These are phyloP conservation scores for Piromyces finnis DNA, from an alignment of 192 early-diverging fungal species.

Conservation along the genomic window DNA sequence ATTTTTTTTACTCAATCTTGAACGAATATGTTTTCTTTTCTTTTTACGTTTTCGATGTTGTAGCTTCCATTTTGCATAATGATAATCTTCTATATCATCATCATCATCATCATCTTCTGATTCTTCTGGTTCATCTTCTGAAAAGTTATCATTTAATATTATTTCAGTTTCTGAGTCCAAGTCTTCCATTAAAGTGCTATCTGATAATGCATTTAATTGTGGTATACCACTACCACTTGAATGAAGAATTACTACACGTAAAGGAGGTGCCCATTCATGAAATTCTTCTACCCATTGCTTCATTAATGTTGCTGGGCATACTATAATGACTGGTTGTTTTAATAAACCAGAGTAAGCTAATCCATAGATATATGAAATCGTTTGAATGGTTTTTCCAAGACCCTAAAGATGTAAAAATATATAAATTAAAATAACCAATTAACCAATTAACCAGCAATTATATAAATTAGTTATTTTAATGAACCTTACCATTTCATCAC, in stretches of 20 bases:
- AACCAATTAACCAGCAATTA: background rate
- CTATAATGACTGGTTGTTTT: conserved; percentile 28
- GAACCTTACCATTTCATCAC: conserved; percentile 69
- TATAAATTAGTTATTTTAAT: too few relatives aligned
- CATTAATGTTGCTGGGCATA: conserved; percentile 65
- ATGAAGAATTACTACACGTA: conserved; percentile 81
- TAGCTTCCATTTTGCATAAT: background rate
- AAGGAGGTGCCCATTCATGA: conserved; percentile 64
- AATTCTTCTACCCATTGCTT: conserved; percentile 70
- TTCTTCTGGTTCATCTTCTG: conserved; percentile 7
- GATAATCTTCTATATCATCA: background rate
- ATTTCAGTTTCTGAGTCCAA: background rate
- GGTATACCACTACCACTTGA: conserved; percentile 60
- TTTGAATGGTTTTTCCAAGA: conserved; percentile 84
- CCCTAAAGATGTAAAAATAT: conserved; percentile 24
- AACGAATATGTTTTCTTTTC: background rate
- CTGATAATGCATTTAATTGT: background rate
- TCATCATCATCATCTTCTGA: conserved; percentile 2
- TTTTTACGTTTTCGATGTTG: background rate
- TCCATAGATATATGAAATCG: conserved; percentile 64
- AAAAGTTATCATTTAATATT: conserved; percentile 1
- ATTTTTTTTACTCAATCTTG: background rate
- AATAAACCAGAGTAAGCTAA: conserved; percentile 54
- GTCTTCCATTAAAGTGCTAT: background rate
- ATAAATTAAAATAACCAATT: background rate